A percentile compares a stretch with the other conserved stretches of the same genome.
phyloP scores from a whole-genome alignment of 2,329 filamentous ascomycete species.

The Colletotrichum eleusines region DNA sequence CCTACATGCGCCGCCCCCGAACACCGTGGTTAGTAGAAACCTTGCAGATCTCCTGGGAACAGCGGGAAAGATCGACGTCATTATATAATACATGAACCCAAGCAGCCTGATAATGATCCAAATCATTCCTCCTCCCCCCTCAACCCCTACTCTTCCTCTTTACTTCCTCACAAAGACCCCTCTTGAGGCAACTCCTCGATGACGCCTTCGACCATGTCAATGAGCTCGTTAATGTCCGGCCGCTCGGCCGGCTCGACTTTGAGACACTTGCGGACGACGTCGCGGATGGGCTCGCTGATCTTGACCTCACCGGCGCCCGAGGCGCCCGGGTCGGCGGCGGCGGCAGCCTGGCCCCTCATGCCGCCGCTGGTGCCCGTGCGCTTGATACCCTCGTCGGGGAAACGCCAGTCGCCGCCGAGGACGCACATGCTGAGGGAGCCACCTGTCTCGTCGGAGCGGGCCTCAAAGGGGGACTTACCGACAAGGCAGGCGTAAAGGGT shows the following conservation, averaged over 20 bases:
- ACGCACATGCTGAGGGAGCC: slow-evolving; percentile 94
- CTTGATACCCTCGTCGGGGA: slow-evolving; percentile 83
- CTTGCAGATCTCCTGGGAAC: slow-evolving; percentile 34
- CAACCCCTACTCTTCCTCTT: neutral
- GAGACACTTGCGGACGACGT: slow-evolving; percentile 89
- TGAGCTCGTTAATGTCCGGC: slow-evolving; percentile 88
- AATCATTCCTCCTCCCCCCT: no score
- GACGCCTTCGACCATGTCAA: slow-evolving; percentile 80
- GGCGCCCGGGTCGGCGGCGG: slow-evolving; percentile 46
- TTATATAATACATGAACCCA: slow-evolving; percentile 27
- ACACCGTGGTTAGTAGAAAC: slow-evolving; percentile 32
- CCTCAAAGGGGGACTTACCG: slow-evolving; percentile 96
- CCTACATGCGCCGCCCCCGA: slow-evolving; percentile 35
- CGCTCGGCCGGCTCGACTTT: slow-evolving; percentile 88
- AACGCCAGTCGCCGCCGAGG: slow-evolving; percentile 93
- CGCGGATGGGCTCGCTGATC: slow-evolving; percentile 86
- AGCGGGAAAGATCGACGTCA: slow-evolving; percentile 27
- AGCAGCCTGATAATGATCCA: neutral
- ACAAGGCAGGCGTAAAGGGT: slow-evolving; percentile 98
- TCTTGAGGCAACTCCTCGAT: slow-evolving; percentile 76
- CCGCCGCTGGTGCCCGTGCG: slow-evolving; percentile 56
- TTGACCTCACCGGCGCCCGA: slow-evolving; percentile 56
- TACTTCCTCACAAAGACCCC: slow-evolving; percentile 33
- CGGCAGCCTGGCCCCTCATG: slow-evolving; percentile 45
- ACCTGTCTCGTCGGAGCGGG: slow-evolving; percentile 94